phyloP scores from a whole-genome alignment of 768 basidiomycete genomes.

The Lentinula edodes region DNA sequence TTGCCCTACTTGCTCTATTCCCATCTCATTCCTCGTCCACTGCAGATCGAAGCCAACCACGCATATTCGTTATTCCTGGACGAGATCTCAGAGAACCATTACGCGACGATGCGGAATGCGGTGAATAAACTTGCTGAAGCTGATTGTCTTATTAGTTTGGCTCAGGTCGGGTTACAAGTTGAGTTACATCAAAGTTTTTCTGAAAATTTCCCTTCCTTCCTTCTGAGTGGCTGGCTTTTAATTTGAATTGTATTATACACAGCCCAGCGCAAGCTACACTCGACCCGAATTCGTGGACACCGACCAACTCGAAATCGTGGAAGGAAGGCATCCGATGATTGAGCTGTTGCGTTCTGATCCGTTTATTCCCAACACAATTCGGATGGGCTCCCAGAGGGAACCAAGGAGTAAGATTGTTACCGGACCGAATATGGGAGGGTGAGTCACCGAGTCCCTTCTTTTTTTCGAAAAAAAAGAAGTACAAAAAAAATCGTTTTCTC shows the following conservation, averaged over 20 bases:
- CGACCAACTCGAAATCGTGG: conserved; percentile 62
- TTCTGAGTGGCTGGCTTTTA: too few relatives aligned
- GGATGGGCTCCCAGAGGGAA: conserved; percentile 44
- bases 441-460: conserved; percentile 13
- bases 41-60: conserved; percentile 51
- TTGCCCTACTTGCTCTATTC: not conserved
- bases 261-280: conserved; percentile 47
- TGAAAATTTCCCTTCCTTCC: too few relatives aligned
- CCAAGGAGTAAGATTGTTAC: conserved; percentile 68
- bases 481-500: too few relatives aligned
- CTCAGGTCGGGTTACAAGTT: conserved; percentile 63
- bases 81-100: conserved; percentile 64
- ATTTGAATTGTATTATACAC: too few relatives aligned
- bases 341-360: conserved; percentile 73
- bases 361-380: conserved; percentile 79
- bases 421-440: conserved; percentile 83
- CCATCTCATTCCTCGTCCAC: not conserved
- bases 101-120: conserved; percentile 65
- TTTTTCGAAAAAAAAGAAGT: too few relatives aligned
- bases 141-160: conserved; percentile 85
- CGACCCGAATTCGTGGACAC: conserved; percentile 71
- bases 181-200: too few relatives aligned
- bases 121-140: conserved; percentile 78
- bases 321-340: conserved; percentile 93
- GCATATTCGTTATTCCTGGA: conserved; percentile 66